These are phyloP conservation scores for Euphorbia lathyris DNA, from an alignment of 345 rosid species.

Conservation along the genomic window DNA sequence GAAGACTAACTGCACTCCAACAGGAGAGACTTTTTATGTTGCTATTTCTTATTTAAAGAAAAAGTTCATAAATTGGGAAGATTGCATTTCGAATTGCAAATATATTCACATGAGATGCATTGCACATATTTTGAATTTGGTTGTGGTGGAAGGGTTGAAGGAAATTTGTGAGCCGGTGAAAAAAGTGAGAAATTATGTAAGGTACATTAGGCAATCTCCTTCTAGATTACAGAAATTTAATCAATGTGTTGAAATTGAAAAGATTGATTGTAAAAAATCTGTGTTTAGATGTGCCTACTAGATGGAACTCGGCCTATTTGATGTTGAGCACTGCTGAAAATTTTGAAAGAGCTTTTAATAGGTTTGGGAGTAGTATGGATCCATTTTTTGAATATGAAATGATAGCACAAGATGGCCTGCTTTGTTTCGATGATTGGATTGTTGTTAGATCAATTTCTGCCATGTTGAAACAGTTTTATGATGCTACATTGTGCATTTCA, in stretches of 20 bases:
- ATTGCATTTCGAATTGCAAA: background rate
- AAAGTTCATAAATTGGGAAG: background rate
- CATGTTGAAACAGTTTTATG: background rate
- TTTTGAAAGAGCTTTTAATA: background rate
- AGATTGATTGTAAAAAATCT: background rate
- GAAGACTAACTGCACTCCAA: too few species aligned
- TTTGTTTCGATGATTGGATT: background rate
- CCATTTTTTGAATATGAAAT: too few species aligned
- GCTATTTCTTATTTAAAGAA: background rate
- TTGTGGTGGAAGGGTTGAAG: background rate
- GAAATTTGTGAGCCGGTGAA: background rate
- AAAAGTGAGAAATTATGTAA: background rate
- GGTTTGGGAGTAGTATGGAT: background rate
- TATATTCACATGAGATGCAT: background rate
- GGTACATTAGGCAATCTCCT: background rate
- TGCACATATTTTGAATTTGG: background rate
- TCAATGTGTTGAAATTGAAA: background rate
- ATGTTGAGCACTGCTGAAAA: background rate
- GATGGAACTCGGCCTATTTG: constrained; percentile 1
- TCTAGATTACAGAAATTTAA: background rate
- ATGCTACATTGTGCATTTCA: background rate
- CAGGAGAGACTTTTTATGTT: too few species aligned
- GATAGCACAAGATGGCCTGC: too few species aligned
- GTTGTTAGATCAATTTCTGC: background rate
- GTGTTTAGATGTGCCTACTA: background rate